phyloP scores from a whole-genome alignment of 2,329 filamentous ascomycete species.

The Fusarium oxysporum region DNA sequence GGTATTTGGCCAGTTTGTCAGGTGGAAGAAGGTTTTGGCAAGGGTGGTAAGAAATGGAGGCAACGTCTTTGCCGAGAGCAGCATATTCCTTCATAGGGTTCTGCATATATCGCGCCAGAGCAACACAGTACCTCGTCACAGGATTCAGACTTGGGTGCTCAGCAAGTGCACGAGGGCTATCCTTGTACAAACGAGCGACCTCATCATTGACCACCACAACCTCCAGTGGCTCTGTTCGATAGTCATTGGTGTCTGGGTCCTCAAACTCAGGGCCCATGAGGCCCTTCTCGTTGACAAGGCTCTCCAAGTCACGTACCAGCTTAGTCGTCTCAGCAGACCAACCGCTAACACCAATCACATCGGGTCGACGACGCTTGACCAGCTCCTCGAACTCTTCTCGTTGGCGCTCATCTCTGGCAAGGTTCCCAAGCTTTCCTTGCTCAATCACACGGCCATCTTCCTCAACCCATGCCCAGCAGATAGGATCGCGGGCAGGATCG shows the following conservation, averaged over 20 bases:
- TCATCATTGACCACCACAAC: constrained; percentile 96
- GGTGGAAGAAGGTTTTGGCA: constrained; percentile 89
- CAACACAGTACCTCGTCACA: constrained; percentile 89
- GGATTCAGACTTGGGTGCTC: constrained; percentile 86
- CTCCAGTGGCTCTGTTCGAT: constrained; percentile 82
- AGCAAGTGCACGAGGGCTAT: constrained; percentile 79
- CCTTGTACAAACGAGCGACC: constrained; percentile 95
- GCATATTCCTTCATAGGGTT: constrained; percentile 98
- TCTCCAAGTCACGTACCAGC: constrained; percentile 83
- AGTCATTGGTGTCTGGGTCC: constrained; percentile 80
- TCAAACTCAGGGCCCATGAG: constrained; percentile 85
- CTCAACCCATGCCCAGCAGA: constrained; percentile 92
- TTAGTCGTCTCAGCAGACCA: constrained; percentile 89
- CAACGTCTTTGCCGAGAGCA: constrained; percentile 86
- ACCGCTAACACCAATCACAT: constrained; percentile 90
- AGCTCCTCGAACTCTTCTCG: constrained; percentile 80
- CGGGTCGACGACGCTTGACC: constrained; percentile 82
- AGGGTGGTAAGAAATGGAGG: constrained; percentile 87
- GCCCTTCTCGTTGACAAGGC: constrained; percentile 80
- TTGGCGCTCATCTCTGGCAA: constrained; percentile 76
- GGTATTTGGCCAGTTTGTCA: constrained; percentile 85
- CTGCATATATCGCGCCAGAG: constrained; percentile 90
- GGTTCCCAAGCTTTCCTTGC: constrained; percentile 85
- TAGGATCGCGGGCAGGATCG: constrained; percentile 77
- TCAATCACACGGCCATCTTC: constrained; percentile 92